These are phyloP conservation scores for Guadua angustifolia DNA, from an alignment of 176 grass and related monocot species.

Conservation along the genomic window DNA sequence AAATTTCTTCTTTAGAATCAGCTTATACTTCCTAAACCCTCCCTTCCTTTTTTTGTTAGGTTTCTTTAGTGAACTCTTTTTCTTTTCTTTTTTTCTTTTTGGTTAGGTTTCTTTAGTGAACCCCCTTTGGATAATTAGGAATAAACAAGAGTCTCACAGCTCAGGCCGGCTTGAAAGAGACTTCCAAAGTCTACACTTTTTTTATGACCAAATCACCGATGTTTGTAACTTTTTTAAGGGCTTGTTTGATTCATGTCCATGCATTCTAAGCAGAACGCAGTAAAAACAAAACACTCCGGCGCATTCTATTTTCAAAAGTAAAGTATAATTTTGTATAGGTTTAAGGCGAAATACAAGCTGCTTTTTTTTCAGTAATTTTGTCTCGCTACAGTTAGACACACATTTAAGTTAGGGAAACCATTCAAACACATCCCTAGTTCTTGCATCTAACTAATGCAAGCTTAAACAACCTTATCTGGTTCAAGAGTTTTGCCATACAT, in stretches of 20 bases:
- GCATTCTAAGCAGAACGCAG: background rate
- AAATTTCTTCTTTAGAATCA: background rate
- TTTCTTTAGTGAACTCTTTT: too few species aligned
- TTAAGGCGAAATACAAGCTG: background rate
- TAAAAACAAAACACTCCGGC: too few species aligned
- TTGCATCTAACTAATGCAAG: background rate
- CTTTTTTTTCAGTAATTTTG: background rate
- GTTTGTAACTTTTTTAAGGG: background rate
- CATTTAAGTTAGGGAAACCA: background rate
- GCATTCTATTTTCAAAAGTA: background rate
- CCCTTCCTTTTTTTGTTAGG: too few species aligned
- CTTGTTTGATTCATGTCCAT: background rate
- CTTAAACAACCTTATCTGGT: background rate
- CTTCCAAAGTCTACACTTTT: background rate
- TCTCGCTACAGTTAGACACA: background rate
- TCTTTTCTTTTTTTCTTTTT: too few species aligned
- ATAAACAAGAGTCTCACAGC: slow-evolving; percentile 9
- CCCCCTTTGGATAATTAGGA: background rate
- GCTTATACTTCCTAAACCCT: background rate
- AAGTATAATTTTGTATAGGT: background rate
- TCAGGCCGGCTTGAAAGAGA: slow-evolving; percentile 19
- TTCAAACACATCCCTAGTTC: background rate
- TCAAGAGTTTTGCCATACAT: background rate
- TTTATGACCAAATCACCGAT: background rate
- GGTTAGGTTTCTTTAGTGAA: background rate